These are phyloP conservation scores for Melanogaster broomeanus DNA, from an alignment of 768 basidiomycete species.

Conservation along the genomic window DNA sequence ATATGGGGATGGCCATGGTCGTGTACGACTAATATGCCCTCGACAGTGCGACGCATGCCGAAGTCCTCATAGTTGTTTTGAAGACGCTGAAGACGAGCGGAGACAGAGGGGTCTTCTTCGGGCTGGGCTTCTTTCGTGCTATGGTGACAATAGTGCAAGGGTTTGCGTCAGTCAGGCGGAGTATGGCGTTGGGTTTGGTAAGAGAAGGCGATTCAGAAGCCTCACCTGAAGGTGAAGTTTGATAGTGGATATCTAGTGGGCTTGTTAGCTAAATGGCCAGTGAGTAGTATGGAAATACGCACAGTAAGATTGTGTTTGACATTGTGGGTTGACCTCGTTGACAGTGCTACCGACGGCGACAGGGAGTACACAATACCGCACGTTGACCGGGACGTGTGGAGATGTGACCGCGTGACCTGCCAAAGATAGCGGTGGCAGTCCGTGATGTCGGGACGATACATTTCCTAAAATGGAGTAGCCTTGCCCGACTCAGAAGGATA, in stretches of 20 bases:
- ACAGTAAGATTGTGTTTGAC: conserved; percentile 58
- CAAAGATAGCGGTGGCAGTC: background rate
- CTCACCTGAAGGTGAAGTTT: conserved; percentile 89
- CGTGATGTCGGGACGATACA: no score
- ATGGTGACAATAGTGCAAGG: background rate
- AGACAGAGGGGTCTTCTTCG: conserved; percentile 96
- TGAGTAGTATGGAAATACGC: conserved; percentile 15
- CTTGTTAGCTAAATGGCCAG: background rate
- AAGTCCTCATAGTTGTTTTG: conserved; percentile 97
- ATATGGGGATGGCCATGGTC: conserved; percentile 98
- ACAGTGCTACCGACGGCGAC: no score
- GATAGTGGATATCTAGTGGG: conserved; percentile 72
- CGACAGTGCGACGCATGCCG: conserved; percentile 95
- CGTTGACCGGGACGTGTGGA: conserved; percentile 14
- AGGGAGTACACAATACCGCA: no score
- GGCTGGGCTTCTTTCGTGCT: conserved; percentile 97
- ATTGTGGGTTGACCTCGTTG: conserved; percentile 33
- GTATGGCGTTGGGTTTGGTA: conserved; percentile 1
- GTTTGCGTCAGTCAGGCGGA: conserved; percentile 8
- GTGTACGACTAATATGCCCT: conserved; percentile 77
- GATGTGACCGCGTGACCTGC: conserved; percentile 17
- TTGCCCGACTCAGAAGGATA: no score
- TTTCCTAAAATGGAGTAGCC: no score
- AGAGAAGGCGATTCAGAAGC: background rate
- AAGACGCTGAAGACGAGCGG: conserved; percentile 89